A percentile compares a stretch with the other conserved stretches of the same genome.
Evolutionary conservation across 768 basidiomycete species (phyloP).

Genomic region (Boletus sp.): DNA sequence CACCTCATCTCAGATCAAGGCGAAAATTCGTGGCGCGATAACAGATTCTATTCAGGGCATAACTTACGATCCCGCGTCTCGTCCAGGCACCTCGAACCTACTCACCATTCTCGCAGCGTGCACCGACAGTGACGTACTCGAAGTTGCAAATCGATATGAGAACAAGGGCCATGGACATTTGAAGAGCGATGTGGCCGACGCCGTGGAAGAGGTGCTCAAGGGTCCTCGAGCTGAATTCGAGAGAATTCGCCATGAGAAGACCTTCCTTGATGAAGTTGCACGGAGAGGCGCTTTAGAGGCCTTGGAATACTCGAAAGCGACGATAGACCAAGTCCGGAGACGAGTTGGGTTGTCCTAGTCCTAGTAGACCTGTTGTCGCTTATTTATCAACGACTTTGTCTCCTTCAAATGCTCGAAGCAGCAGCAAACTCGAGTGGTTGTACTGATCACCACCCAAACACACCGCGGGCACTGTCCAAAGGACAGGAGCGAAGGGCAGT

Average conservation of each 20-base stretch:
- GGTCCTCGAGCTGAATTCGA: constrained; percentile 68
- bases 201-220: constrained; percentile 63
- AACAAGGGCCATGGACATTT: constrained; percentile 60
- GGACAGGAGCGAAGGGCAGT: constrained; percentile 63
- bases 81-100: constrained; percentile 83
- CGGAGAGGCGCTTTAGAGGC: constrained; percentile 62
- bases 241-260: constrained; percentile 54
- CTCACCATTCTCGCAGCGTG: constrained; percentile 79
- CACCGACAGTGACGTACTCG: constrained; percentile 41
- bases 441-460: neutral
- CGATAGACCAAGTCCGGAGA: constrained; percentile 64
- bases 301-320: constrained; percentile 52
- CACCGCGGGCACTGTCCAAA: constrained; percentile 38
- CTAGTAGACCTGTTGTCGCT: constrained; percentile 21
- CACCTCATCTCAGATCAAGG: constrained; percentile 49
- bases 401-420: neutral
- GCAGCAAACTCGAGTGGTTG: neutral
- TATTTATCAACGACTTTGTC: constrained; percentile 13
- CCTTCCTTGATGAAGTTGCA: constrained; percentile 61
- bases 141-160: constrained; percentile 50
- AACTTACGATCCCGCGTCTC: constrained; percentile 73
- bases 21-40: constrained; percentile 77
- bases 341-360: constrained; percentile 54
- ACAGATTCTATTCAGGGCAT: constrained; percentile 79
- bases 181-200: constrained; percentile 73